A percentile compares a stretch with the other conserved stretches of the same genome.
Conservation (phyloP, 2,329 filamentous ascomycete species). For the Setomelanomma holmii region DNA sequence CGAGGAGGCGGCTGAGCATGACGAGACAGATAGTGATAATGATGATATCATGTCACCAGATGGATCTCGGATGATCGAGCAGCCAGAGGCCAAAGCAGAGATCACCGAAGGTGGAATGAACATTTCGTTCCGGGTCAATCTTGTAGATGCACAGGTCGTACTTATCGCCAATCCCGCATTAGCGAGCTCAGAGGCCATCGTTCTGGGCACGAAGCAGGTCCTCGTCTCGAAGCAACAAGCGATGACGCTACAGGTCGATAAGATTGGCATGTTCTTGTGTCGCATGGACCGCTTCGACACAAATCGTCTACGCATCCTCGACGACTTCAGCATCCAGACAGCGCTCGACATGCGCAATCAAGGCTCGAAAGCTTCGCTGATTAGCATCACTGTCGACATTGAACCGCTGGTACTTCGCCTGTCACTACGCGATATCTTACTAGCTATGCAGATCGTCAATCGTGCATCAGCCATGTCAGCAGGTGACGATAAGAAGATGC, state of each 20-base stretch:
- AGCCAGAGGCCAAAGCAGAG: conserved; percentile 27
- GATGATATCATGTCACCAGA: conserved; percentile 46
- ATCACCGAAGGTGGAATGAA: conserved; percentile 63
- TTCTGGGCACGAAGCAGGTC: conserved; percentile 91
- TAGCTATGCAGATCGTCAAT: conserved; percentile 90
- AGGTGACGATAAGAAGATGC: conserved; percentile 54
- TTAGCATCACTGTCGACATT: conserved; percentile 83
- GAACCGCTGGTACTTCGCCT: conserved; percentile 90
- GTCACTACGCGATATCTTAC: conserved; percentile 90
- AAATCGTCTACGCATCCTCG: conserved; percentile 86
- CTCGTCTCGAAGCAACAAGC: conserved; percentile 93
- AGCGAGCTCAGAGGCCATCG: conserved; percentile 91
- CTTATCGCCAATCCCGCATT: conserved; percentile 94
- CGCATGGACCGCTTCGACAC: conserved; percentile 98
- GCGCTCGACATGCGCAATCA: conserved; percentile 79
- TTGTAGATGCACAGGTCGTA: conserved; percentile 96
- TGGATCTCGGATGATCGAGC: conserved; percentile 29
- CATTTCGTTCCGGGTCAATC: conserved; percentile 87
- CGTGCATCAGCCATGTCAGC: conserved; percentile 87
- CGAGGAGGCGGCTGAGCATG: conserved; percentile 66
- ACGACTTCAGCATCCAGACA: conserved; percentile 92
- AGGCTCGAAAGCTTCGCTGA: conserved; percentile 66
- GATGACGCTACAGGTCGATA: conserved; percentile 88
- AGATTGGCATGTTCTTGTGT: conserved; percentile 97
- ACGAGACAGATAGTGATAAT: conserved; percentile 50